Evolutionary conservation across 805 yeast genomes (phyloP).

Genomic region (Hanseniaspora valbyensis): DNA sequence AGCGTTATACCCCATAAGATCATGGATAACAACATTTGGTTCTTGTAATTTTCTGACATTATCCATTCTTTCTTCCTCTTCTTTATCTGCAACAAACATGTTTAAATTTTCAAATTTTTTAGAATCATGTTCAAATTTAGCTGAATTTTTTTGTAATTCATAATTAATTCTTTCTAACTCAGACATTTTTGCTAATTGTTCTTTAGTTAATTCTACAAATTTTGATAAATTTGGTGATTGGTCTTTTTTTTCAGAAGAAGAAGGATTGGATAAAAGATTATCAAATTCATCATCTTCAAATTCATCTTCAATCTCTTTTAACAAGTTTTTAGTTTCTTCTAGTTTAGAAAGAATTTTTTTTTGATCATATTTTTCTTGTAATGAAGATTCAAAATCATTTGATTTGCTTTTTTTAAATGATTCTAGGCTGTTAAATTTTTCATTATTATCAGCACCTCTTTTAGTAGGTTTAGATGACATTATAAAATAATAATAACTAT

Average conservation of each 20-base stretch:
- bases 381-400: too few species aligned
- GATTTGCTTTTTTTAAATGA: too few species aligned
- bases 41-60: constrained; percentile 2
- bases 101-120: constrained; percentile 2
- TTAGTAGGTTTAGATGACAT: too few species aligned
- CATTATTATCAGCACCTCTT: too few species aligned
- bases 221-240: neutral
- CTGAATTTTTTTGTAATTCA: neutral
- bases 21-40: neutral
- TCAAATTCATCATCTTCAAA: constrained; percentile 8
- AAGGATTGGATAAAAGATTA: neutral
- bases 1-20: constrained; percentile 1
- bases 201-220: neutral
- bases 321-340: neutral
- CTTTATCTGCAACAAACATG: constrained; percentile 7
- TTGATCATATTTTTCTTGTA: neutral
- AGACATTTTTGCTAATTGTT: neutral
- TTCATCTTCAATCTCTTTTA: constrained; percentile 8
- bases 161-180: neutral
- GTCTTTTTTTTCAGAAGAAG: neutral
- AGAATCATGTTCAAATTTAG: neutral
- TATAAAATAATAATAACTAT: too few species aligned
- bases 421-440: too few species aligned
- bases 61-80: constrained; percentile 11
- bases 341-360: neutral